Conservation (phyloP, 495 filamentous ascomycete species). For the Xylaria acuta region DNA sequence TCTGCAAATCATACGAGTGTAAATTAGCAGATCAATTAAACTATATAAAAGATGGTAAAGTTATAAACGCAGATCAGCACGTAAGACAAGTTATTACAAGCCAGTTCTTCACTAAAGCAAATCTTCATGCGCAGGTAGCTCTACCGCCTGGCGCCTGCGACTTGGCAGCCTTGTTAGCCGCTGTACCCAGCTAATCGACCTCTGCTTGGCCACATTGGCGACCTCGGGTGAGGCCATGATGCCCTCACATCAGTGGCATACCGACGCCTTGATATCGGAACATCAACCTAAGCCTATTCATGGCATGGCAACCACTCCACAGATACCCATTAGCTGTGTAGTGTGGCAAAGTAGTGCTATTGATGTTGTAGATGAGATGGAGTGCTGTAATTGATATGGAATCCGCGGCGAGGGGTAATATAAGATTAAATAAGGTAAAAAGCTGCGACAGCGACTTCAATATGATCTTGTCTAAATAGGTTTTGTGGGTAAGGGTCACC, state of each 20-base stretch:
- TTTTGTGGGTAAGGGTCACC: too few species aligned
- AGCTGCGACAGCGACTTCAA: too few species aligned
- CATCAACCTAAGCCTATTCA: background rate
- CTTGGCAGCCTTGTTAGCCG: background rate
- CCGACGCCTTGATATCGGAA: background rate
- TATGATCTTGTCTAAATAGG: too few species aligned
- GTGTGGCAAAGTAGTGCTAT: background rate
- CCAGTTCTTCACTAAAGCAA: background rate
- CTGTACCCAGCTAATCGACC: background rate
- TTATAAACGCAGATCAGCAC: too few species aligned
- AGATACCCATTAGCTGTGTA: background rate
- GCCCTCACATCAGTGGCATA: background rate
- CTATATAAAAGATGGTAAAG: too few species aligned
- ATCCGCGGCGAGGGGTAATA: background rate
- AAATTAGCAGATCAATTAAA: too few species aligned
- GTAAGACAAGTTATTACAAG: background rate
- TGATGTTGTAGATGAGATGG: background rate
- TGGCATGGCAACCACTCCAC: background rate
- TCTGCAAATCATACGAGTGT: too few species aligned
- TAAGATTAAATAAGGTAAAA: too few species aligned
- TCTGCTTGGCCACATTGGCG: background rate
- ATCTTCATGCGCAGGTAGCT: background rate
- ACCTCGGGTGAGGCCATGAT: slow-evolving; percentile 1
- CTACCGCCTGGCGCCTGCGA: background rate
- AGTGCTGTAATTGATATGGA: too few species aligned